Percentiles rank a stretch among this genome's conserved stretches.
Evolutionary conservation across 2,329 filamentous ascomycete genomes (phyloP).

Genomic region (Tolypocladium sp.): DNA sequence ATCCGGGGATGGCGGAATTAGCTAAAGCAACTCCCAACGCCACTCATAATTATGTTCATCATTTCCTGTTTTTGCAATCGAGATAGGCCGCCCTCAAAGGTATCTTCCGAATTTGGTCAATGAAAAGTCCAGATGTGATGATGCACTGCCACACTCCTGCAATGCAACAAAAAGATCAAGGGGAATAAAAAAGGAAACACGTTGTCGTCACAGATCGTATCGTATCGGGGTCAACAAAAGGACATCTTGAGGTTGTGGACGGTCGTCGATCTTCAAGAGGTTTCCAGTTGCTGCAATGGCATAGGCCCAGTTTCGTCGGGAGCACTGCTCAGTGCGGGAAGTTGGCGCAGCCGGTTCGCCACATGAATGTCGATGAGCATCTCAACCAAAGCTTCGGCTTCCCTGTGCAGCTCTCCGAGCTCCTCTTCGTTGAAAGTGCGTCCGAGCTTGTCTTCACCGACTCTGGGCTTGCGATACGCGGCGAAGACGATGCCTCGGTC

Average conservation of each 20-base stretch:
- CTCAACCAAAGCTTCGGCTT: slow-evolving; percentile 44
- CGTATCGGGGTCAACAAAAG: not conserved
- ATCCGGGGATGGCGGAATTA: not conserved
- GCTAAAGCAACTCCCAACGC: slow-evolving; percentile 12
- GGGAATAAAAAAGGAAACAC: not conserved
- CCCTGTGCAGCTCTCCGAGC: slow-evolving; percentile 34
- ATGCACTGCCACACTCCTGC: not conserved
- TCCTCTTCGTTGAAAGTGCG: slow-evolving; percentile 27
- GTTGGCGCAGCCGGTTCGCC: slow-evolving; percentile 23
- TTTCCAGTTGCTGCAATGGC: slow-evolving; percentile 15
- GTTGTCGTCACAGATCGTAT: not conserved
- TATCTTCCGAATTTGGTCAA: slow-evolving; percentile 17
- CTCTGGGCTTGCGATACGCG: slow-evolving; percentile 40
- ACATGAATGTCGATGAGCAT: slow-evolving; percentile 42
- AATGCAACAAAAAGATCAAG: not conserved
- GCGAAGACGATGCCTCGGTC: slow-evolving; percentile 48
- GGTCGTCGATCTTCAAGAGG: not conserved
- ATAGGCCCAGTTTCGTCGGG: slow-evolving; percentile 30
- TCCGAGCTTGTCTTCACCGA: slow-evolving; percentile 23
- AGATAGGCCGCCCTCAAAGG: slow-evolving; percentile 14
- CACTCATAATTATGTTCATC: slow-evolving; percentile 16
- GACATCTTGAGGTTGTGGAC: not conserved
- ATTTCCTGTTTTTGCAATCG: slow-evolving; percentile 9
- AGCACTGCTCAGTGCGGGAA: slow-evolving; percentile 13
- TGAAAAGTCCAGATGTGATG: slow-evolving; percentile 2